These are phyloP conservation scores for Tuber umbilicatum DNA, from an alignment of 495 filamentous ascomycete species.

Conservation along the genomic window DNA sequence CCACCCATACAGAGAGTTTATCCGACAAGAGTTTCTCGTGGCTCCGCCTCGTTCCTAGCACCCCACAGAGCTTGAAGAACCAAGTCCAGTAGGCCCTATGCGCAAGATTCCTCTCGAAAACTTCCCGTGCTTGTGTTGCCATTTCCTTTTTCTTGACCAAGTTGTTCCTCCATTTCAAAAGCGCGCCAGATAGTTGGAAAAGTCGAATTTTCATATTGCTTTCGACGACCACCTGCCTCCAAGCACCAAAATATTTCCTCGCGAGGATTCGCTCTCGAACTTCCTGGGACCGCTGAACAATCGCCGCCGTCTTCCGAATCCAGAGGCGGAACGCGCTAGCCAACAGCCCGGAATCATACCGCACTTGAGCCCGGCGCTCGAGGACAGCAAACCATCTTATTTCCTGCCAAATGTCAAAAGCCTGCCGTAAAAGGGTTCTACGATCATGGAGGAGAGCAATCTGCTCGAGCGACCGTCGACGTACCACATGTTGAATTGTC, in stretches of 20 bases:
- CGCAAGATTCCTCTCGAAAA: constrained; percentile 32
- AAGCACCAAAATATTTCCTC: constrained; percentile 40
- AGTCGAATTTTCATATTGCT: constrained; percentile 31
- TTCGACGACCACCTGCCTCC: constrained; percentile 29
- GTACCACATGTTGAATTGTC: constrained; percentile 36
- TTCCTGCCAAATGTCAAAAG: constrained; percentile 37
- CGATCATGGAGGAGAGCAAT: constrained; percentile 11
- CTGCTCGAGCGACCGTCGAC: constrained; percentile 20
- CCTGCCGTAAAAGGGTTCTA: constrained; percentile 14
- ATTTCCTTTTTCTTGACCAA: constrained; percentile 10
- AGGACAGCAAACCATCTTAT: constrained; percentile 34
- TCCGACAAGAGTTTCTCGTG: constrained; percentile 12
- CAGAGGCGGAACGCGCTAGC: constrained; percentile 31
- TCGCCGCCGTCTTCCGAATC: constrained; percentile 36
- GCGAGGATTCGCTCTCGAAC: constrained; percentile 37
- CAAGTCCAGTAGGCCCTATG: constrained; percentile 37
- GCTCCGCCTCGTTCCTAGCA: constrained; percentile 24
- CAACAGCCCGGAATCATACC: constrained; percentile 31
- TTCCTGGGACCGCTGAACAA: constrained; percentile 38
- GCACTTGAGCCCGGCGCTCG: constrained; percentile 21
- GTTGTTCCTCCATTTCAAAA: constrained; percentile 31
- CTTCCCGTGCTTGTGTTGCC: constrained; percentile 17
- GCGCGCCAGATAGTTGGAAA: constrained; percentile 33
- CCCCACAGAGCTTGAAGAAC: constrained; percentile 36
- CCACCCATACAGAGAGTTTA: constrained; percentile 26